Evolutionary conservation across 495 filamentous ascomycete species (phyloP), one percentile per base, ranked within the genome.

Genomic region (Xylaria flabelliformis): DNA sequence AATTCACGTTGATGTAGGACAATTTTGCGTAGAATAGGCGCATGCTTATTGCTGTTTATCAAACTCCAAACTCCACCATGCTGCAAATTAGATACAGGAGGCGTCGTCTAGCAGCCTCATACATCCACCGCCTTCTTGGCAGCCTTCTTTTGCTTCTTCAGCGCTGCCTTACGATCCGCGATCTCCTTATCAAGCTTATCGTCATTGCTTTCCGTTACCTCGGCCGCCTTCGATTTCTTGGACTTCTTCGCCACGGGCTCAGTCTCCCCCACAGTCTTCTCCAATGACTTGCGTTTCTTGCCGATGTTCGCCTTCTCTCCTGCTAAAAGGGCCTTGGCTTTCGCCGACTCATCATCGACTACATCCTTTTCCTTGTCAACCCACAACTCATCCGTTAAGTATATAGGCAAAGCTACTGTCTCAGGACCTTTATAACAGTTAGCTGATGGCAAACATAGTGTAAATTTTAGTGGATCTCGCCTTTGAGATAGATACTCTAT

Each of bases 351-450:
- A 75, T 90, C 84, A 5, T 87, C 82, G 8, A 97, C 81, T 6
- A 98, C 91, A 80, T 97, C 92, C 64, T 75, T 63, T 26, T 81
- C 85, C 73, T 95, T 92, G 64, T 94, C 92, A 42, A 91, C 83
- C 93, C 95, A 99, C 65, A 99, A 82, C 84, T 98, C 93, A 76
- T 91, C 89, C 10, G 96, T 92, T 77, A 98, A 84, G 92, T 93
- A 99, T 72, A 99, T 90, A 17, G 96, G 96, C 74, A 99, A 84
- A 15, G 95, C 93, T 71, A 89, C 91, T 12, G 94, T 97, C 74
- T 91, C 89, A 12, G 93, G 90, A 8, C 92, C 91, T 71, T 53
- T 48, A 26, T 3, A 56, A 55, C 0, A 55, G 59, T 71, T 71
- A 71, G 69, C 50, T 55, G 26, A 46, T 8, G 21, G 32, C 2